These are phyloP conservation scores for Eucalyptus microcorys DNA, from an alignment of 345 rosid species.

Conservation along the genomic window DNA sequence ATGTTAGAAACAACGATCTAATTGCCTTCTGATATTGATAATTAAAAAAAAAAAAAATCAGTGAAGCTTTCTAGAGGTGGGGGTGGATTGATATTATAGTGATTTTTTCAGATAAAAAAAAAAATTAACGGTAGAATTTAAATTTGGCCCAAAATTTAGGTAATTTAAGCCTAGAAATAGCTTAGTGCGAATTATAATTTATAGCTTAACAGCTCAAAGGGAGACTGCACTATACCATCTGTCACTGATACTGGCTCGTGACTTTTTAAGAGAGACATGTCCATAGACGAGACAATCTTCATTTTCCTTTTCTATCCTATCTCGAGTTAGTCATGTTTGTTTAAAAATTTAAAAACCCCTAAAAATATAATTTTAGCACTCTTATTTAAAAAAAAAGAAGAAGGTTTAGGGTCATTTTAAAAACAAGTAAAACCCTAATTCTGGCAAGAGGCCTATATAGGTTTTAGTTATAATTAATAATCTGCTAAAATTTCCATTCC, in stretches of 20 bases:
- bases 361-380: no score
- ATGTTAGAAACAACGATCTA: neutral
- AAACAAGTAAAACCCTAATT: neutral
- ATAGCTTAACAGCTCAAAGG: neutral
- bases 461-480: no score
- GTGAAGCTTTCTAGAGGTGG: neutral
- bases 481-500: neutral
- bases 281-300: neutral
- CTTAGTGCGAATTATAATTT: neutral
- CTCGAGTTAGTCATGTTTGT: neutral
- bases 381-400: no score
- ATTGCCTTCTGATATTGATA: neutral
- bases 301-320: neutral
- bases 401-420: neutral
- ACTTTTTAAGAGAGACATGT: neutral
- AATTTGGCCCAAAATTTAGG: neutral
- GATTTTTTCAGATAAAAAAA: neutral
- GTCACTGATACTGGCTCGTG: neutral
- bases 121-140: neutral
- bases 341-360: neutral
- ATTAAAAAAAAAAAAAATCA: no score
- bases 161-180: neutral
- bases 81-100: neutral
- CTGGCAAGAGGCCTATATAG: neutral
- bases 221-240: neutral